phyloP scores from a whole-genome alignment of 2,329 filamentous ascomycete species.

The Talaromyces sp. region DNA sequence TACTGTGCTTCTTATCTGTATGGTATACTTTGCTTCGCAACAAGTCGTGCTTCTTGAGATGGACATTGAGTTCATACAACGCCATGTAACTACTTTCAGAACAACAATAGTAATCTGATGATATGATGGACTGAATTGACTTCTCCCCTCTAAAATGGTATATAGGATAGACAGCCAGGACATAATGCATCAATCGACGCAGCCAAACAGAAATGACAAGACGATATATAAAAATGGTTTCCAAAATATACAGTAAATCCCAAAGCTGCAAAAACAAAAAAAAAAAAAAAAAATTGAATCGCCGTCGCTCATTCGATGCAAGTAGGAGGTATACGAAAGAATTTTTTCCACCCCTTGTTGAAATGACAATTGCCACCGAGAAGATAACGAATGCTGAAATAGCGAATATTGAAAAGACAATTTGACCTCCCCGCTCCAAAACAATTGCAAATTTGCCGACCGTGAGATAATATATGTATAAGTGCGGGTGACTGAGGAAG shows the following conservation, averaged over 20 bases:
- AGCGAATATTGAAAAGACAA: not conserved
- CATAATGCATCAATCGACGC: not conserved
- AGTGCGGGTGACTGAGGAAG: not conserved
- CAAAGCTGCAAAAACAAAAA: not conserved
- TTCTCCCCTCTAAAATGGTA: constrained; percentile 5
- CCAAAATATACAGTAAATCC: not conserved
- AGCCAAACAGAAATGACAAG: not conserved
- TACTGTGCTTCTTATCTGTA: not conserved
- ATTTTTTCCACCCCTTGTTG: not conserved
- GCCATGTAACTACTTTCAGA: not conserved
- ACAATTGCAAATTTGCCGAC: not conserved
- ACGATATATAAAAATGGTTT: not conserved
- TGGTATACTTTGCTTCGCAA: too few species aligned
- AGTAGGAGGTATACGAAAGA: not conserved
- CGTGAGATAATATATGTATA: not conserved
- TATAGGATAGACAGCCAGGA: not conserved
- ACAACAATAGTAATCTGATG: not conserved
- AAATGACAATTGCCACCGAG: not conserved
- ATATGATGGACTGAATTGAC: not conserved
- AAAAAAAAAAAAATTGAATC: not conserved
- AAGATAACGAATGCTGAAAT: not conserved
- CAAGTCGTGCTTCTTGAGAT: not conserved
- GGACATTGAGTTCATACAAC: not conserved
- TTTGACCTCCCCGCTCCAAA: not conserved
- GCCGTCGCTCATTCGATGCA: constrained; percentile 8